These are phyloP conservation scores for Litchi chinensis DNA, from an alignment of 345 rosid genomes.

Conservation along the genomic window DNA sequence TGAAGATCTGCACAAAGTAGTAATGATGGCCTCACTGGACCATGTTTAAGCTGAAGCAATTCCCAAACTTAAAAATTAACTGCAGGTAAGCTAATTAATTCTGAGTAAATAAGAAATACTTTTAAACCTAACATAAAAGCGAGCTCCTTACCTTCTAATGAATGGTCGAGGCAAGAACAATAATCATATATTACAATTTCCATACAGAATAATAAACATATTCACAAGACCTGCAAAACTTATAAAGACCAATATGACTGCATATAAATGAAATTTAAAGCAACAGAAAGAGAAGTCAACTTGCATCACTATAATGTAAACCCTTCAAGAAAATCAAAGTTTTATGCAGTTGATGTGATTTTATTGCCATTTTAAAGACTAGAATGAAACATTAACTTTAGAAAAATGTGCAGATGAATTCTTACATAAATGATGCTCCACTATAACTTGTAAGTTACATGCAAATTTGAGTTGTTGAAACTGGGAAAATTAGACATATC, in stretches of 20 bases:
- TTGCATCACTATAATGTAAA: background rate
- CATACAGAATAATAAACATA: constrained; percentile 23
- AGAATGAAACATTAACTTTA: background rate
- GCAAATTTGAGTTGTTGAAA: background rate
- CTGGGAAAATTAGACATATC: background rate
- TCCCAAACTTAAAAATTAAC: constrained; percentile 17
- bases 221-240: constrained; percentile 46
- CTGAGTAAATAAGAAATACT: background rate
- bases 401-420: background rate
- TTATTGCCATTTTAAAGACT: background rate
- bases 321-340: background rate
- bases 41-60: constrained; percentile 14
- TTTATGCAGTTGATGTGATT: background rate
- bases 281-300: constrained; percentile 4
- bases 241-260: constrained; percentile 25
- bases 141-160: constrained; percentile 44
- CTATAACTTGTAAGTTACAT: background rate
- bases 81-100: constrained; percentile 3
- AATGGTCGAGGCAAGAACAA: constrained; percentile 36
- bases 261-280: constrained; percentile 15
- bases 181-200: constrained; percentile 27
- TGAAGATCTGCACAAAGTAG: constrained; percentile 16
- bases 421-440: background rate
- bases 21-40: constrained; percentile 20
- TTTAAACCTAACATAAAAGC: constrained; percentile 27